Evolutionary conservation across 495 filamentous ascomycete species (phyloP).

Genomic region (Neurospora sp.): DNA sequence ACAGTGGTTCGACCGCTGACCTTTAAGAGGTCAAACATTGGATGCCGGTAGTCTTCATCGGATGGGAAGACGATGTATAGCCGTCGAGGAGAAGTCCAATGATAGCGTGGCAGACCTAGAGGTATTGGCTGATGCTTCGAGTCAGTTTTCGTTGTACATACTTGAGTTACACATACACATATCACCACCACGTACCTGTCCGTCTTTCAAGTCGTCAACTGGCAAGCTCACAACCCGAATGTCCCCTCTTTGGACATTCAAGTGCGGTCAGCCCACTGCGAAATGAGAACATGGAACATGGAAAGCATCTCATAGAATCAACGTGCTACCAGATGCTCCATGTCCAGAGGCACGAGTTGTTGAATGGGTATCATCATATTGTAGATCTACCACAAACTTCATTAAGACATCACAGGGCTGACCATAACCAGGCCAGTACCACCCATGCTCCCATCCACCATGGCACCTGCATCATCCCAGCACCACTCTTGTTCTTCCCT

Average conservation of each 20-base stretch:
- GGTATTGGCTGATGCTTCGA: not conserved
- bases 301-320: not conserved
- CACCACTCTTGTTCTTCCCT: not conserved
- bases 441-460: not conserved
- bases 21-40: not conserved
- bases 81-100: not conserved
- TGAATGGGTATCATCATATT: not conserved
- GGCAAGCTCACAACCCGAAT: not conserved
- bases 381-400: not conserved
- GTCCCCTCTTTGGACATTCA: not conserved
- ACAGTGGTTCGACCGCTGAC: slow-evolving; percentile 10
- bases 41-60: not conserved
- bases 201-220: not conserved
- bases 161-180: not conserved
- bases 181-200: not conserved
- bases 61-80: not conserved
- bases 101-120: not conserved
- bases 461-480: not conserved
- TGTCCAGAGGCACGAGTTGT: not conserved
- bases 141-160: not conserved
- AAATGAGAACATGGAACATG: not conserved
- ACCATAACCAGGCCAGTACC: not conserved
- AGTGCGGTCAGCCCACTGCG: not conserved
- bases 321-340: not conserved
- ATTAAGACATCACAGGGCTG: not conserved